phyloP scores from a whole-genome alignment of 352 stramenopile species.

The Globisporangium heterothallicum region DNA sequence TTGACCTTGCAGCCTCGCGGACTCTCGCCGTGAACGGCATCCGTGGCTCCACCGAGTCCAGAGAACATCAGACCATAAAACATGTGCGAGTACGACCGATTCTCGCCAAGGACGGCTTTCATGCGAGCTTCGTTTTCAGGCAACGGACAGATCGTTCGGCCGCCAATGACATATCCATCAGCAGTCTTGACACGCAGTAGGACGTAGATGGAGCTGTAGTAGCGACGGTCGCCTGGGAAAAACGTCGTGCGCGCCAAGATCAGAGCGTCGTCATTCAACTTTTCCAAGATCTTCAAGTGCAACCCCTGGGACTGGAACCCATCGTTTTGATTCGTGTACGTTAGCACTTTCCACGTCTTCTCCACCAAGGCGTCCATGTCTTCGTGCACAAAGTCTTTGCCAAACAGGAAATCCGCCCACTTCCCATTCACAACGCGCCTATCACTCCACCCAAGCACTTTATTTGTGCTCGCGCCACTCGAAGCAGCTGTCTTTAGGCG shows the following conservation, averaged over 20 bases:
- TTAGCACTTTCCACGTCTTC: constrained; percentile 27
- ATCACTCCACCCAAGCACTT: constrained; percentile 31
- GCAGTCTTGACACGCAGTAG: constrained; percentile 13
- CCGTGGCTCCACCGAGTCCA: not conserved
- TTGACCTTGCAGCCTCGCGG: constrained; percentile 14
- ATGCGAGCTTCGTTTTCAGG: constrained; percentile 19
- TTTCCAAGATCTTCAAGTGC: constrained; percentile 37
- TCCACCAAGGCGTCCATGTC: constrained; percentile 12
- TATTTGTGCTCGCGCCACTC: constrained; percentile 15
- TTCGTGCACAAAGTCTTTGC: constrained; percentile 22
- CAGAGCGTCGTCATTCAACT: constrained; percentile 18
- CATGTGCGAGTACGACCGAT: constrained; percentile 16
- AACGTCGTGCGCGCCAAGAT: constrained; percentile 20
- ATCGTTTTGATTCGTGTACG: constrained; percentile 11
- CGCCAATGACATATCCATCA: constrained; percentile 19
- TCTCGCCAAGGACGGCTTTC: not conserved
- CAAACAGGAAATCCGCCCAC: constrained; percentile 23
- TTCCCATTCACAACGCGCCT: constrained; percentile 9
- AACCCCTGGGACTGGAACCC: constrained; percentile 24
- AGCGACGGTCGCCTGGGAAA: constrained; percentile 12
- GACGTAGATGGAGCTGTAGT: constrained; percentile 18
- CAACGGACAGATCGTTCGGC: constrained; percentile 20
- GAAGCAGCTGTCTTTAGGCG: constrained; percentile 12
- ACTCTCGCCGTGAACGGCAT: constrained; percentile 7
- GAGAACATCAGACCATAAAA: constrained; percentile 27